These are phyloP conservation scores for Fusarium dimerum DNA, from an alignment of 2,329 filamentous ascomycete species.

Conservation along the genomic window DNA sequence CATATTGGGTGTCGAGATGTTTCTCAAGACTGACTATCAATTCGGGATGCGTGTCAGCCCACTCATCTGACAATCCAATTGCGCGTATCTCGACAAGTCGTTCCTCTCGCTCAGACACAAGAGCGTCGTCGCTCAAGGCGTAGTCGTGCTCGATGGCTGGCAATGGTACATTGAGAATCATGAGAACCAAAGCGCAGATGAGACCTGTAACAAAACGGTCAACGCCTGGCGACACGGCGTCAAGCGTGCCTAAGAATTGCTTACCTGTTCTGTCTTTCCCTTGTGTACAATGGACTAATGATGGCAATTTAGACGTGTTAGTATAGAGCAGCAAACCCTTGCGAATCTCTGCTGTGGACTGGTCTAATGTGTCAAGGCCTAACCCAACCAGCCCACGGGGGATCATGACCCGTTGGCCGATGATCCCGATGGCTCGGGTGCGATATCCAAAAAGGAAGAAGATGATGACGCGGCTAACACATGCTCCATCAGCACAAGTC, in stretches of 20 bases:
- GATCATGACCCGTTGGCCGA: slow-evolving; percentile 71
- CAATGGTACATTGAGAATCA: slow-evolving; percentile 60
- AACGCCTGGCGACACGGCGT: not conserved
- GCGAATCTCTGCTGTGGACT: slow-evolving; percentile 63
- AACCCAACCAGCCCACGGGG: slow-evolving; percentile 72
- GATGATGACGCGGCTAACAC: slow-evolving; percentile 48
- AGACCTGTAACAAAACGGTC: slow-evolving; percentile 57
- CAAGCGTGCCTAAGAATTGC: too few relatives aligned
- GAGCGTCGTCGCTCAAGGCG: slow-evolving; percentile 58
- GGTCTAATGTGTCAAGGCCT: slow-evolving; percentile 67
- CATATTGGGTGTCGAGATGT: slow-evolving; percentile 64
- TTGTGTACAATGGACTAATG: slow-evolving; percentile 82
- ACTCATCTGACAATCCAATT: slow-evolving; percentile 74
- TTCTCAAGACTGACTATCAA: slow-evolving; percentile 61
- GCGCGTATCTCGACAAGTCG: slow-evolving; percentile 67
- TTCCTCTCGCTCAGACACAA: slow-evolving; percentile 62
- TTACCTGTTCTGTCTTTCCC: slow-evolving; percentile 72
- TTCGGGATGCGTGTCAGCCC: slow-evolving; percentile 64
- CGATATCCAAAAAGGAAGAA: slow-evolving; percentile 69
- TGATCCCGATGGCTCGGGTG: slow-evolving; percentile 66
- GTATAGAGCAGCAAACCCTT: slow-evolving; percentile 34
- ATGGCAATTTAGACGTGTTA: slow-evolving; percentile 52
- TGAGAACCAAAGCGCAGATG: slow-evolving; percentile 65
- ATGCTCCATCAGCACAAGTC: not conserved
- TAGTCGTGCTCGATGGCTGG: slow-evolving; percentile 73